Conservation (phyloP, 257 asterid species). For the Solanum phureja region DNA sequence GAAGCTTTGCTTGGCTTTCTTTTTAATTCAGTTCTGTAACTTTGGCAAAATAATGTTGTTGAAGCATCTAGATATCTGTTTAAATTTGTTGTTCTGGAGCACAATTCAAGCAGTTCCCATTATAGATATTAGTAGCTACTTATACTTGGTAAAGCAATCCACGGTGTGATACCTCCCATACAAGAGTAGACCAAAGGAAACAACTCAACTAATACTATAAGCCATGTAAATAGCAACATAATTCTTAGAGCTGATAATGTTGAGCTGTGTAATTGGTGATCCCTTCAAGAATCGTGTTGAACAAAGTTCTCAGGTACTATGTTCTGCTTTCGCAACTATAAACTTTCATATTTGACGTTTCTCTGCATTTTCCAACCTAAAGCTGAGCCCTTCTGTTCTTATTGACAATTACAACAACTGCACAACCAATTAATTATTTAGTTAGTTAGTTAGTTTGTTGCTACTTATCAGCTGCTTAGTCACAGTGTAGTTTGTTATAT, state of each 20-base stretch:
- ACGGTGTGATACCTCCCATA: background rate
- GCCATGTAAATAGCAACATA: background rate
- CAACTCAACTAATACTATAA: background rate
- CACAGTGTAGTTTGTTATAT: too few relatives aligned
- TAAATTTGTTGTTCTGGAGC: background rate
- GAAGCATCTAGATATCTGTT: background rate
- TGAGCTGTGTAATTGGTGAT: background rate
- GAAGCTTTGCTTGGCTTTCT: background rate
- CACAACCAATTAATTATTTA: too few relatives aligned
- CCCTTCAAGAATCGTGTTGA: constrained; percentile 29
- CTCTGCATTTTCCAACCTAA: background rate
- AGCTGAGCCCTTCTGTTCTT: background rate
- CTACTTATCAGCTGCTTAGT: too few relatives aligned
- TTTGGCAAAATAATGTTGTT: background rate
- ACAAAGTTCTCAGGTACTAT: constrained; percentile 73
- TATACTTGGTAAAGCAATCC: background rate
- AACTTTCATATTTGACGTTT: background rate
- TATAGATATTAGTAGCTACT: background rate
- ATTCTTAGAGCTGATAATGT: background rate
- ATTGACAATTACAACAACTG: too few relatives aligned
- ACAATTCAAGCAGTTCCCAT: background rate
- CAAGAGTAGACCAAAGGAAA: background rate
- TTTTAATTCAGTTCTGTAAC: background rate
- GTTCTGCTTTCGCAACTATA: background rate
- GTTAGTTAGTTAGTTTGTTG: too few relatives aligned